phyloP scores from a whole-genome alignment of 129 eudicot genomes.

The Tagetes patula region DNA sequence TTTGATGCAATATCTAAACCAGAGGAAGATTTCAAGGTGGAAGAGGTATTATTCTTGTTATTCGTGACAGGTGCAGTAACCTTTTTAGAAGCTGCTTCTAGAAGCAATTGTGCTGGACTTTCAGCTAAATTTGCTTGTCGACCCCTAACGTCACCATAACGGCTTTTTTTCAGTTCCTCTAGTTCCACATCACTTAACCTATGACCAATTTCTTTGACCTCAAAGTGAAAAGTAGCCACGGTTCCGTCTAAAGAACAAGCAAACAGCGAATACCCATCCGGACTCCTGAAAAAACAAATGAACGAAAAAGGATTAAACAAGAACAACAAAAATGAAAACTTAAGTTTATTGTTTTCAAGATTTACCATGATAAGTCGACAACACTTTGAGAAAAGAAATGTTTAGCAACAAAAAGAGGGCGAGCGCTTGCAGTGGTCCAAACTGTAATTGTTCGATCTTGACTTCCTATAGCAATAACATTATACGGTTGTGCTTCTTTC shows the following conservation, averaged over 20 bases:
- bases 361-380: constrained; percentile 91
- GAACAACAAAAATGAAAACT: background rate
- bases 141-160: constrained; percentile 90
- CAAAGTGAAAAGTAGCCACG: constrained; percentile 84
- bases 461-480: constrained; percentile 96
- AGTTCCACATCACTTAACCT: constrained; percentile 73
- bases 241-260: constrained; percentile 98
- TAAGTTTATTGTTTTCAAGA: background rate
- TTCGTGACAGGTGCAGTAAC: constrained; percentile 33
- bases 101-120: constrained; percentile 86
- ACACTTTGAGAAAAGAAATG: constrained; percentile 96
- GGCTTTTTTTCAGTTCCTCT: constrained; percentile 76
- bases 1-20: constrained; percentile 40
- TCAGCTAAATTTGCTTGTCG: constrained; percentile 92
- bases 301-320: background rate
- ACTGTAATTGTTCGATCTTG: constrained; percentile 98
- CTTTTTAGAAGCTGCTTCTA: constrained; percentile 93
- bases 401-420: constrained; percentile 95
- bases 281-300: constrained; percentile 64
- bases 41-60: constrained; percentile 22
- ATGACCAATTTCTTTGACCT: constrained; percentile 76
- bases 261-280: constrained; percentile 94
- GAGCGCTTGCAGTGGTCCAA: constrained; percentile 99
- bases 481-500: constrained; percentile 84
- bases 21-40: constrained; percentile 49